A percentile compares a stretch with the other conserved stretches of the same genome.
Evolutionary conservation across 176 grass and related monocot species (phyloP).

Genomic region (Aechmea fasciata): DNA sequence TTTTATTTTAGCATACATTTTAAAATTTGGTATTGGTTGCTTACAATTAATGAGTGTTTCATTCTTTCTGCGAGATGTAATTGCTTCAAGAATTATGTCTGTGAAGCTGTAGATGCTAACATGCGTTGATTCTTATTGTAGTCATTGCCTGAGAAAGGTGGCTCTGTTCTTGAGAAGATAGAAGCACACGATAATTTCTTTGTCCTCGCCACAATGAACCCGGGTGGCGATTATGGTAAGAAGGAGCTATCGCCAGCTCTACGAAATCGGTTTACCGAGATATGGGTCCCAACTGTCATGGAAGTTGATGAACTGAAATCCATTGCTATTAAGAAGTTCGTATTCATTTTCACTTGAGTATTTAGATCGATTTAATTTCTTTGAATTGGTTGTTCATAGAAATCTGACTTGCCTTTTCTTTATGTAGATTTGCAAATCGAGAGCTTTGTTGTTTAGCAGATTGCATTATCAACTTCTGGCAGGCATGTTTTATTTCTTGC

Average conservation of each 20-base stretch:
- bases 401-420: slow-evolving; percentile 17
- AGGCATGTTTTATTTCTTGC: slow-evolving; percentile 19
- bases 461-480: slow-evolving; percentile 82
- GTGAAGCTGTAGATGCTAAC: background rate
- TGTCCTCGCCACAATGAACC: slow-evolving; percentile 94
- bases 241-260: slow-evolving; percentile 91
- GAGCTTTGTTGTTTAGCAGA: slow-evolving; percentile 45
- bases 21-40: no score
- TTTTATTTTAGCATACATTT: no score
- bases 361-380: slow-evolving; percentile 2
- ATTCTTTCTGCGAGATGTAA: no score
- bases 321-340: slow-evolving; percentile 53
- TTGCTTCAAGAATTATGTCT: background rate
- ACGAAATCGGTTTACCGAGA: slow-evolving; percentile 87
- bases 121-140: slow-evolving; percentile 24
- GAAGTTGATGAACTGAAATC: slow-evolving; percentile 60
- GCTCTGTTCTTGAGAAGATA: slow-evolving; percentile 74
- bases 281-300: slow-evolving; percentile 85
- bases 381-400: slow-evolving; percentile 2
- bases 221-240: slow-evolving; percentile 94
- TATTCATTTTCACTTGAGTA: slow-evolving; percentile 6
- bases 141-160: slow-evolving; percentile 90
- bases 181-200: slow-evolving; percentile 75
- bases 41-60: no score
- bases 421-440: slow-evolving; percentile 35